Conservation (phyloP, 228 moss, liverwort and hornwort species). For the Sphagnum magellanicum region DNA sequence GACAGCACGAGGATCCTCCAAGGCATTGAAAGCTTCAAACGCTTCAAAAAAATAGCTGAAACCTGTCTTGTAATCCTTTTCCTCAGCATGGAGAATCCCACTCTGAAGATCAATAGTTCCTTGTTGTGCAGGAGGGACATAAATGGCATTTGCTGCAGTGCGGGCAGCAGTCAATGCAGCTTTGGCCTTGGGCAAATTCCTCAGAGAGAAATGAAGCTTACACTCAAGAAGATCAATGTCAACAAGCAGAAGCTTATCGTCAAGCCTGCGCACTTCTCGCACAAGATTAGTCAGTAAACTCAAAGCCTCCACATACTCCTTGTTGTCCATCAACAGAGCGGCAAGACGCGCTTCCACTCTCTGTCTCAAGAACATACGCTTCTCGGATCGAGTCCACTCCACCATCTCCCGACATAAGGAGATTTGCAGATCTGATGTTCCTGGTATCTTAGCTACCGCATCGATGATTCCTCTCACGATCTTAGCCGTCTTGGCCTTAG, state of each 20-base stretch:
- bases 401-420: conserved; percentile 93
- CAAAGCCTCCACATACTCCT: conserved; percentile 86
- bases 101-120: conserved; percentile 94
- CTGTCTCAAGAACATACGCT: conserved; percentile 88
- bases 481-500: conserved; percentile 95
- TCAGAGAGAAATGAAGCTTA: conserved; percentile 65
- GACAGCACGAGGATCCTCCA: conserved; percentile 86
- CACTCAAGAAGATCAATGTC: conserved; percentile 80
- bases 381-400: conserved; percentile 85
- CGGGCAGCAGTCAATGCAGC: conserved; percentile 93
- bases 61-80: conserved; percentile 95
- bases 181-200: conserved; percentile 89
- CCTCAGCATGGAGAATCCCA: conserved; percentile 88
- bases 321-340: conserved; percentile 81
- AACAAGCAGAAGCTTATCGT: conserved; percentile 77
- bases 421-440: conserved; percentile 78
- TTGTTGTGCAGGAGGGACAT: conserved; percentile 90
- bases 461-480: conserved; percentile 89
- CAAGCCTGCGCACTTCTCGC: conserved; percentile 83
- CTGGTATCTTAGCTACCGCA: conserved; percentile 87
- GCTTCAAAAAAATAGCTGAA: conserved; percentile 98
- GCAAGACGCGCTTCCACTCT: conserved; percentile 87
- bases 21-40: conserved; percentile 90
- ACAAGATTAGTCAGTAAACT: conserved; percentile 80
- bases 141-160: conserved; percentile 93